A percentile compares a stretch with the other conserved stretches of the same genome.
Evolutionary conservation across 768 basidiomycete genomes (phyloP).

Genomic region (Russula brevipes): DNA sequence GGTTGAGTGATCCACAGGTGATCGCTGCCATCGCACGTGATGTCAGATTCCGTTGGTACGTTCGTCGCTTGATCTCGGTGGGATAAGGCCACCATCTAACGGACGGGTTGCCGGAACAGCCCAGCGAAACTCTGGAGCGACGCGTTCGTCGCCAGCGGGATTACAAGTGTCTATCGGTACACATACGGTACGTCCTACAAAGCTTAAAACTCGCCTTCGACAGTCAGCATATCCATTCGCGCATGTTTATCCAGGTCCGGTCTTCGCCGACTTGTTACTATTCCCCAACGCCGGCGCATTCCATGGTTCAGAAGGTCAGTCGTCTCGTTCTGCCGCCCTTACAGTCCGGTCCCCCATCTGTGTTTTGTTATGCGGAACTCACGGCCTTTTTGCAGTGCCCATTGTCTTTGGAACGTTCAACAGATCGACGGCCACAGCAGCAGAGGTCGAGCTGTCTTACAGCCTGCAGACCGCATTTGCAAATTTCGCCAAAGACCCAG

Average conservation of each 20-base stretch:
- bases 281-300: background rate
- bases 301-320: slow-evolving; percentile 3
- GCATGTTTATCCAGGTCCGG: background rate
- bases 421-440: slow-evolving; percentile 25
- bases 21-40: slow-evolving; percentile 8
- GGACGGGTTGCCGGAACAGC: background rate
- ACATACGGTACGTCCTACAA: background rate
- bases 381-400: slow-evolving; percentile 13
- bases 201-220: too few relatives aligned
- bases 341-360: too few relatives aligned
- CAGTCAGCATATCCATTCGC: background rate
- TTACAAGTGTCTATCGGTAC: slow-evolving; percentile 14
- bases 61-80: too few relatives aligned
- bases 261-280: background rate
- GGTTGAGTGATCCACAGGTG: slow-evolving; percentile 4
- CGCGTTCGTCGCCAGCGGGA: background rate
- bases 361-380: too few relatives aligned
- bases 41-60: slow-evolving; percentile 5
- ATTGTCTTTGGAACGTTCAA: slow-evolving; percentile 32
- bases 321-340: too few relatives aligned
- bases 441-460: slow-evolving; percentile 27
- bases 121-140: slow-evolving; percentile 19
- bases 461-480: slow-evolving; percentile 23
- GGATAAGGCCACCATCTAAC: too few relatives aligned
- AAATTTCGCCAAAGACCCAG: slow-evolving; percentile 12